Base-by-base conservation (phyloP, 768 basidiomycete species). In the Aureoboletus auriporus region DNA sequence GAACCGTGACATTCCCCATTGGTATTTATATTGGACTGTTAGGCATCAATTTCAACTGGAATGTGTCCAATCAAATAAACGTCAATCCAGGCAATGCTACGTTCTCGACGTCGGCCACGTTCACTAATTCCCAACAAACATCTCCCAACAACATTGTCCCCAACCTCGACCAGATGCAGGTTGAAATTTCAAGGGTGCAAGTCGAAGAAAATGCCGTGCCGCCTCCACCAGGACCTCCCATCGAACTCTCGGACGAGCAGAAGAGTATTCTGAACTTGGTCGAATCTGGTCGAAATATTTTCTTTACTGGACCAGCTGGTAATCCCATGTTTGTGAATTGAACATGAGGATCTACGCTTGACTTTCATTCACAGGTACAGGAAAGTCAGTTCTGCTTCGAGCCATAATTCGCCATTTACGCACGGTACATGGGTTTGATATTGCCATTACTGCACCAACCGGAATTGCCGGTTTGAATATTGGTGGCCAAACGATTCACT, bases 261-360 rank as follows among this genome's bases (percentile, higher is more conserved):
- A 58, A 53, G 43, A 20, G 46, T 1, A 68, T 80, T n/a, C 38
- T 80, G 11, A 53, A 63, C 9, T 51, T 72, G 33, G 80, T 86
- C 8, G 71, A 78, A 31, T 69, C 71, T 6, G 79, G 80, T 1
- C 64, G 73, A 51, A 86, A 75, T 50, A 73, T 87, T 27, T 88
- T 89, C 68, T 88, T 88, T 63, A 88, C 85, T 2, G 86, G 86
- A 17, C 77, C 82, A 47, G 86, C 86, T 48, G 83, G 86, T 84
- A 49, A 53, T 30, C 7, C 5, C 42, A n/a, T 20, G 2, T 30
- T 41, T 50, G 17, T 40, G 38, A 29, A 31, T 39, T 30, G 1
- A 31, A 10, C 28, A 26, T n/a, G 45, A 33, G 20, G 40, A 47
- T 29, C 13, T n/a, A 11, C 27, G 26, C 8, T 38, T 47, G n/a